Evolutionary conservation across 2,329 filamentous ascomycete species (phyloP), one percentile per base, ranked within the genome.

Genomic region (Pseudohalonectria lignicola): DNA sequence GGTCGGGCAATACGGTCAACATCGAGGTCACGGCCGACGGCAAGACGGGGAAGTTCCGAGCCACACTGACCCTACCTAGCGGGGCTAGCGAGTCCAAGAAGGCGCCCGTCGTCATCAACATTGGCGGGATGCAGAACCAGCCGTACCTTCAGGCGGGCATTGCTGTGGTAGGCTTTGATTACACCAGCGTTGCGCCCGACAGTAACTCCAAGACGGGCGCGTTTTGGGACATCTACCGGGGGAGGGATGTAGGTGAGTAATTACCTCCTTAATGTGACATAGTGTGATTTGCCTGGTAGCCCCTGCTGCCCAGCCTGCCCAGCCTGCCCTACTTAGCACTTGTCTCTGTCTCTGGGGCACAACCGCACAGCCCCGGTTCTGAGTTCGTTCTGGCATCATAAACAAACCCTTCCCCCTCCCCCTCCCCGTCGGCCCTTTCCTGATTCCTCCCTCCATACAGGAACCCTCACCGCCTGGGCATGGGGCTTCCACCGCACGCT

Each of bases 401-500:
- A n/a, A n/a, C n/a, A n/a, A n/a, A n/a, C n/a, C n/a, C n/a, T n/a
- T n/a, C n/a, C n/a, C n/a, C n/a, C n/a, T n/a, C n/a, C n/a, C n/a
- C n/a, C n/a, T n/a, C n/a, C n/a, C n/a, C n/a, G n/a, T 32, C 5
- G 5, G 30, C 30, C n/a, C n/a, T 31, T 17, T 4, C 30, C 3
- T 8, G 4, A 15, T 17, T 17, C 30, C 11, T 31, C 6, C 5
- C 18, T 20, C 28, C 11, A 26, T 31, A 39, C 32, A 63, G 66
- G 67, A 41, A 64, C 67, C 28, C 54, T 71, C 37, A 71, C 65
- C 11, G 69, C 69, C 11, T 73, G 69, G 70, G 66, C 68, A 11
- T 74, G 69, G 68, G 68, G 63, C 32, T 69, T 73, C 44, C 66
- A 68, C 47, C 64, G 67, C 39, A 62, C 69, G 32, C 64, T 74